phyloP scores from a whole-genome alignment of 1,139 yeast genomes.

The Groenewaldozyma auringiensis region DNA sequence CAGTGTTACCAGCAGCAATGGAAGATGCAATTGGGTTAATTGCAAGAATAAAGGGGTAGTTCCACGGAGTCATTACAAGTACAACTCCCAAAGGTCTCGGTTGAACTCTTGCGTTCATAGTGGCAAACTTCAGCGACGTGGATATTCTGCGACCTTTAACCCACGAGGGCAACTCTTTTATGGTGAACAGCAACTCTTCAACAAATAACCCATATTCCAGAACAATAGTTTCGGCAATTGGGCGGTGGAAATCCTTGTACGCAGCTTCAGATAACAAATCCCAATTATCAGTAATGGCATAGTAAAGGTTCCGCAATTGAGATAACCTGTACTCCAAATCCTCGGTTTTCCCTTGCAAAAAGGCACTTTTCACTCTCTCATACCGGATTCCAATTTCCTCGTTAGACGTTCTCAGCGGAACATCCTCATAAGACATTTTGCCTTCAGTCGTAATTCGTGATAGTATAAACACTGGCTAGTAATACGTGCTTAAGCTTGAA shows the following conservation, averaged over 20 bases:
- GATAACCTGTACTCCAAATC: slow-evolving; percentile 51
- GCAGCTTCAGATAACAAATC: slow-evolving; percentile 53
- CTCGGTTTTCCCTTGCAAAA: slow-evolving; percentile 43
- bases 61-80: slow-evolving; percentile 75
- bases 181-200: slow-evolving; percentile 52
- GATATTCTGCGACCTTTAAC: slow-evolving; percentile 44
- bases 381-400: slow-evolving; percentile 29
- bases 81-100: slow-evolving; percentile 71
- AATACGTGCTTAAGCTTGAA: no score
- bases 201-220: slow-evolving; percentile 49
- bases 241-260: slow-evolving; percentile 56
- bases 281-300: slow-evolving; percentile 53
- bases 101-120: slow-evolving; percentile 47
- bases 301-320: slow-evolving; percentile 62
- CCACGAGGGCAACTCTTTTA: slow-evolving; percentile 57
- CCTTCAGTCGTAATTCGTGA: no score
- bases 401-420: neutral
- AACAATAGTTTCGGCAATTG: slow-evolving; percentile 51
- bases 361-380: slow-evolving; percentile 37
- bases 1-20: slow-evolving; percentile 80
- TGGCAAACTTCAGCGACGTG: slow-evolving; percentile 41
- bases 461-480: no score
- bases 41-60: slow-evolving; percentile 67
- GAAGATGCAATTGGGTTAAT: slow-evolving; percentile 71
- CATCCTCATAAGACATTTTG: neutral